phyloP scores from a whole-genome alignment of 176 grass and related monocot genomes.

The Stipa capillata region DNA sequence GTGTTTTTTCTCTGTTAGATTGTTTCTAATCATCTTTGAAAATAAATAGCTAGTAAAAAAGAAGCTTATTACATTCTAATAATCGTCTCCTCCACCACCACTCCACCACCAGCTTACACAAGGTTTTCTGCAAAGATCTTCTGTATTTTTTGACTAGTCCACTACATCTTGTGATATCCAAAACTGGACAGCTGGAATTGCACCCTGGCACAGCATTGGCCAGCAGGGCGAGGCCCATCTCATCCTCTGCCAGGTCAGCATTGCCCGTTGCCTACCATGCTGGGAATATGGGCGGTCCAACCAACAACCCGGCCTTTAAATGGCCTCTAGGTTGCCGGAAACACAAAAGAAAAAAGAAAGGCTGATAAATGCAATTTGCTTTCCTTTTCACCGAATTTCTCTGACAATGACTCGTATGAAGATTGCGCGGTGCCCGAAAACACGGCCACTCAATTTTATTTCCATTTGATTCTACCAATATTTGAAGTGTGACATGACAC shows the following conservation, averaged over 20 bases:
- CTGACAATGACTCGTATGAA: background rate
- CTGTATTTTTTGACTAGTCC: background rate
- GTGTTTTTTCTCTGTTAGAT: too few relatives aligned
- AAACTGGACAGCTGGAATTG: conserved; percentile 4
- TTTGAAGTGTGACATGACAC: background rate
- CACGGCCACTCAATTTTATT: conserved; percentile 6
- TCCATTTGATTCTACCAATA: background rate
- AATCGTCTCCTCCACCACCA: background rate
- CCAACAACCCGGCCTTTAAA: background rate
- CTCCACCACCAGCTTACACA: background rate
- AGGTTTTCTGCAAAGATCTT: background rate
- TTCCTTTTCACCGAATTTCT: background rate
- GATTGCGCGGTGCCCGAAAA: background rate
- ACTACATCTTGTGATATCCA: conserved; percentile 24
- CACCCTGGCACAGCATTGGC: conserved; percentile 32
- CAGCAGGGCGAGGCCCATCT: background rate
- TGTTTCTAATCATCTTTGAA: too few relatives aligned
- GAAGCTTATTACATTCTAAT: too few relatives aligned
- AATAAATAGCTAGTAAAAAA: too few relatives aligned
- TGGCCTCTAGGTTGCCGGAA: background rate
- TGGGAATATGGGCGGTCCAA: background rate
- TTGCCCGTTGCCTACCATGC: background rate
- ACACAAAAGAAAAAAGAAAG: background rate
- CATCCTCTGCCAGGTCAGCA: conserved; percentile 42
- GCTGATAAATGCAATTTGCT: background rate